These are phyloP conservation scores for Ajuga reptans DNA, from an alignment of 305 asterid genomes.

Conservation along the genomic window DNA sequence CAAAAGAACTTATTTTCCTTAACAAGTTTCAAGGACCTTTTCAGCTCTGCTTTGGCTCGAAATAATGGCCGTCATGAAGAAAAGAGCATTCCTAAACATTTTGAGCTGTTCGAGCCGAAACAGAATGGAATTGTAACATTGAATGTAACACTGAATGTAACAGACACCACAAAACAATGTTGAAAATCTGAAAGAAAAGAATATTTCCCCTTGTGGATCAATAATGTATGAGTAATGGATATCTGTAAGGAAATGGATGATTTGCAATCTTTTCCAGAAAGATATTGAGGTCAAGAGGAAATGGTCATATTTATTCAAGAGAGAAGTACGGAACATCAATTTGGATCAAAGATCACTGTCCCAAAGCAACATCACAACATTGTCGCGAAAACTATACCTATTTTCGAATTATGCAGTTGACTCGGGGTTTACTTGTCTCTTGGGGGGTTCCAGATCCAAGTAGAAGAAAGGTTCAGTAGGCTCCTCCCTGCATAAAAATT, in stretches of 20 bases:
- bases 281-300: background rate
- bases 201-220: background rate
- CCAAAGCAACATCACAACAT: slow-evolving; percentile 10
- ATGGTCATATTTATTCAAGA: slow-evolving; percentile 14
- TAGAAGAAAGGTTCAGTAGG: slow-evolving; percentile 68
- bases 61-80: too few relatives aligned
- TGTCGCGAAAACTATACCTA: background rate
- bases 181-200: background rate
- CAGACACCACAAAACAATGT: background rate
- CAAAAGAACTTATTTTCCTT: too few relatives aligned
- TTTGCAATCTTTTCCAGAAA: background rate
- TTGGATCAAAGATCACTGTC: slow-evolving; percentile 8
- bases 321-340: background rate
- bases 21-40: too few relatives aligned
- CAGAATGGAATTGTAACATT: background rate
- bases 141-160: background rate
- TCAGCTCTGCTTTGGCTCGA: too few relatives aligned
- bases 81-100: too few relatives aligned
- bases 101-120: background rate
- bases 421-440: slow-evolving; percentile 57
- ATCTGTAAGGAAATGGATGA: background rate
- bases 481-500: slow-evolving; percentile 57
- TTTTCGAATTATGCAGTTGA: slow-evolving; percentile 12
- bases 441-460: slow-evolving; percentile 84
- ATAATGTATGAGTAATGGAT: background rate